These are phyloP conservation scores for Helicocarpus griseus DNA, from an alignment of 2,329 filamentous ascomycete species.

Conservation along the genomic window DNA sequence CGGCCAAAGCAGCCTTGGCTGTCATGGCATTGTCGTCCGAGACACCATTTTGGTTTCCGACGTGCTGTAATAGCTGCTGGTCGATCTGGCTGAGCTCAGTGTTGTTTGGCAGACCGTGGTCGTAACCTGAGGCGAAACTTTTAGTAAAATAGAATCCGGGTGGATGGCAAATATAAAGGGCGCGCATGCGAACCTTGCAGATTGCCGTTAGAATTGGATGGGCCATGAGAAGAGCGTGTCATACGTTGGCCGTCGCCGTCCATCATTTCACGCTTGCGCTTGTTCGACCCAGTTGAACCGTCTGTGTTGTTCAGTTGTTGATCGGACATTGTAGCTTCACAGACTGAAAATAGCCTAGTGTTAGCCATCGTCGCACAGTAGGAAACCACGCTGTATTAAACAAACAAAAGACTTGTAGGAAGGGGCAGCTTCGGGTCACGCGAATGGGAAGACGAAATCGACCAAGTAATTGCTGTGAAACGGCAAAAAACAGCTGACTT, in stretches of 20 bases:
- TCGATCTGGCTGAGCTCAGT: constrained; percentile 34
- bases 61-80: constrained; percentile 39
- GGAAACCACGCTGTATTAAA: background rate
- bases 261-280: constrained; percentile 34
- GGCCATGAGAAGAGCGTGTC: constrained; percentile 30
- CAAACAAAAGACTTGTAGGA: background rate
- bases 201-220: constrained; percentile 16
- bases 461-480: background rate
- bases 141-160: no score
- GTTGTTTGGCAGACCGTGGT: constrained; percentile 29
- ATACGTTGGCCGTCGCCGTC: constrained; percentile 33
- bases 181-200: constrained; percentile 18
- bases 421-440: background rate
- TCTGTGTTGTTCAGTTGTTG: constrained; percentile 23
- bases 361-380: background rate
- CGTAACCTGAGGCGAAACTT: constrained; percentile 20
- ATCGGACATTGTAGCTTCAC: constrained; percentile 32
- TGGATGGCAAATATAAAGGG: background rate
- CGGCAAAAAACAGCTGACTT: background rate
- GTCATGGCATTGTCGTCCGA: constrained; percentile 38
- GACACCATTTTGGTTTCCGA: constrained; percentile 45
- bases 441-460: background rate
- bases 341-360: background rate
- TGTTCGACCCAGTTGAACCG: constrained; percentile 20
- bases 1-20: constrained; percentile 38